These are phyloP conservation scores for Pinus taeda DNA, from an alignment of 75 land plant species.

Conservation along the genomic window DNA sequence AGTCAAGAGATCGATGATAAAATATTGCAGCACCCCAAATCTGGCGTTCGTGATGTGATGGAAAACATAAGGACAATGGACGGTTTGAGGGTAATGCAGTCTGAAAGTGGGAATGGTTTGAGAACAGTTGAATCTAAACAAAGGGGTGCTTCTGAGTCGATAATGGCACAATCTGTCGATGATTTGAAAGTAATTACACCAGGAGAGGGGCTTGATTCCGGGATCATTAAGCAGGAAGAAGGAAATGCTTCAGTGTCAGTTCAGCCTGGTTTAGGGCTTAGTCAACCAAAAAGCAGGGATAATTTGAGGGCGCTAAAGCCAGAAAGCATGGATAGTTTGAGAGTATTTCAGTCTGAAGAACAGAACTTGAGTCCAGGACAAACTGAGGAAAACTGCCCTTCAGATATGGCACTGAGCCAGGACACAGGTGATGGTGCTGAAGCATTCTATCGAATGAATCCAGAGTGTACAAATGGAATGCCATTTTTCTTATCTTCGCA, in stretches of 20 bases:
- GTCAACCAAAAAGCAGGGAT: not conserved
- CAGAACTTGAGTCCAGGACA: constrained; percentile 12
- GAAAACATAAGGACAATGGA: not conserved
- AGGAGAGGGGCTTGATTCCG: not conserved
- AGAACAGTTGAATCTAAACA: not conserved
- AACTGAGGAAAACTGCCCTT: constrained; percentile 3
- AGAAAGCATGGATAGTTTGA: constrained; percentile 4
- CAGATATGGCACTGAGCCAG: constrained; percentile 9
- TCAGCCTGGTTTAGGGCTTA: not conserved
- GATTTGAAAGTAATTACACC: not conserved
- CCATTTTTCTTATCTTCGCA: not conserved
- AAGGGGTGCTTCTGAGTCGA: not conserved
- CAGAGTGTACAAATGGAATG: constrained; percentile 4
- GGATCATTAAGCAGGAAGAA: not conserved
- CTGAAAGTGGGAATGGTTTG: not conserved
- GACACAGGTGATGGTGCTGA: constrained; percentile 10
- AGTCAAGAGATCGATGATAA: not conserved
- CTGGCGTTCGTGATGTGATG: not conserved
- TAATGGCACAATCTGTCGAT: not conserved
- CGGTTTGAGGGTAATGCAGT: not conserved
- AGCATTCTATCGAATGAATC: constrained; percentile 5
- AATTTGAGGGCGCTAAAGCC: not conserved
- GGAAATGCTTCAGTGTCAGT: not conserved
- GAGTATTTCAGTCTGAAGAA: constrained; percentile 3
- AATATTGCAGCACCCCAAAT: not conserved